A percentile compares a stretch with the other conserved stretches of the same genome.
Conservation (phyloP, 1,284 basidiomycete species). For the Puccinia polysora region DNA sequence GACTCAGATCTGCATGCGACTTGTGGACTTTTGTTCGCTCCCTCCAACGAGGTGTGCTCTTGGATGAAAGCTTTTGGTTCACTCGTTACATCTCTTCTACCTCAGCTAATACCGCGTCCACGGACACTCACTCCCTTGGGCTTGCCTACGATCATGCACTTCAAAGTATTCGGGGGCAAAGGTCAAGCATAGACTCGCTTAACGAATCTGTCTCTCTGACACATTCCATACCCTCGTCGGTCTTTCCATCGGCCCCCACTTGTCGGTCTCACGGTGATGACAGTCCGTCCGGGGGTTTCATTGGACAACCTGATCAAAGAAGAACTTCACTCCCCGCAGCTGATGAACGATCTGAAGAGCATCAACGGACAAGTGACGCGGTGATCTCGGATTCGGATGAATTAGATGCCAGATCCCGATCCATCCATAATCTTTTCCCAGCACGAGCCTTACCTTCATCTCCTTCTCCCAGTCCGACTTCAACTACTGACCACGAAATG, state of each 20-base stretch:
- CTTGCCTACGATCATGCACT: slow-evolving; percentile 22
- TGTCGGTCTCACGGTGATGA: neutral
- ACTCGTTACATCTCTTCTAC: slow-evolving; percentile 3
- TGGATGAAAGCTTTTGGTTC: slow-evolving; percentile 60
- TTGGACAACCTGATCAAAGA: neutral
- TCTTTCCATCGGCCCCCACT: neutral
- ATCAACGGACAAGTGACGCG: neutral
- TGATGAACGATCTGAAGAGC: neutral
- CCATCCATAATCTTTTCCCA: neutral
- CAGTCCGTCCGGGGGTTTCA: neutral
- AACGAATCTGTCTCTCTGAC: neutral
- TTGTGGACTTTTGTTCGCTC: slow-evolving; percentile 84
- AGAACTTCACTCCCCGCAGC: neutral
- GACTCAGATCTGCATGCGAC: slow-evolving; percentile 78
- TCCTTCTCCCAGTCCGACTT: slow-evolving; percentile 16
- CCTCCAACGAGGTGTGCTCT: slow-evolving; percentile 77
- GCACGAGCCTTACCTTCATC: neutral
- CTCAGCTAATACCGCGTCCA: neutral
- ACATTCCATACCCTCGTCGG: slow-evolving; percentile 20
- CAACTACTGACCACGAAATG: slow-evolving; percentile 2
- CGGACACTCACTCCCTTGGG: slow-evolving; percentile 9
- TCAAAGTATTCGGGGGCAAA: slow-evolving; percentile 4
- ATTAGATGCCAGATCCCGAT: neutral
- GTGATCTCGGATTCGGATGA: neutral
- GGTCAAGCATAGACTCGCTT: slow-evolving; percentile 8